Conservation (phyloP, 148 eudicot genomes). For the Dianthus caryophyllus region DNA sequence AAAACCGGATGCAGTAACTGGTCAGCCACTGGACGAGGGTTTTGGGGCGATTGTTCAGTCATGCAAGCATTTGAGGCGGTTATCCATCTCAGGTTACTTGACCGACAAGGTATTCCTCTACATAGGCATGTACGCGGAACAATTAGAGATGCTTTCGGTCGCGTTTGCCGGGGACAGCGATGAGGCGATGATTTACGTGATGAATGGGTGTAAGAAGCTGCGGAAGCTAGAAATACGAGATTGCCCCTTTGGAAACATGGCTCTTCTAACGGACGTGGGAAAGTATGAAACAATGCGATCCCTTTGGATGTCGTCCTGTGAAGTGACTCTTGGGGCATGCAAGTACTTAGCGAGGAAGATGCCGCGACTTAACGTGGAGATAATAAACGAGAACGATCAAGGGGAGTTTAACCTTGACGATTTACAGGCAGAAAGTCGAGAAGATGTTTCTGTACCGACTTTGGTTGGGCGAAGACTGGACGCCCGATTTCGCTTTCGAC, state of each 20-base stretch:
- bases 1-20: slow-evolving; percentile 61
- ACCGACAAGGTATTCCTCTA: slow-evolving; percentile 75
- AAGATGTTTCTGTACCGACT: slow-evolving; percentile 76
- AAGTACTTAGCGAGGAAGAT: slow-evolving; percentile 61
- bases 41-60: slow-evolving; percentile 79
- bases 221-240: slow-evolving; percentile 76
- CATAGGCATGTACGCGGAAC: slow-evolving; percentile 85
- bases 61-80: slow-evolving; percentile 61
- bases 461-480: slow-evolving; percentile 62
- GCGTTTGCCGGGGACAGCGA: slow-evolving; percentile 88
- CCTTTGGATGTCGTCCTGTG: slow-evolving; percentile 95
- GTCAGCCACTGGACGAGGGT: slow-evolving; percentile 70
- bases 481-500: slow-evolving; percentile 71
- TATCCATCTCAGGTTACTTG: slow-evolving; percentile 65
- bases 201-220: slow-evolving; percentile 79
- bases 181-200: slow-evolving; percentile 64
- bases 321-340: slow-evolving; percentile 74
- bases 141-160: slow-evolving; percentile 83
- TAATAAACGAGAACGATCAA: slow-evolving; percentile 55
- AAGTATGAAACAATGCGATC: slow-evolving; percentile 95
- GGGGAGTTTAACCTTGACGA: slow-evolving; percentile 29
- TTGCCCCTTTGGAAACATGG: slow-evolving; percentile 67
- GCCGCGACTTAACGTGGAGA: slow-evolving; percentile 75
- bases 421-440: slow-evolving; percentile 50
- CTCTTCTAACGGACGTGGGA: slow-evolving; percentile 64